Percentiles rank a stretch among this genome's conserved stretches.
These are phyloP conservation scores for Cantharellus cinnabarinus DNA, from an alignment of 768 basidiomycete genomes.

Conservation along the genomic window DNA sequence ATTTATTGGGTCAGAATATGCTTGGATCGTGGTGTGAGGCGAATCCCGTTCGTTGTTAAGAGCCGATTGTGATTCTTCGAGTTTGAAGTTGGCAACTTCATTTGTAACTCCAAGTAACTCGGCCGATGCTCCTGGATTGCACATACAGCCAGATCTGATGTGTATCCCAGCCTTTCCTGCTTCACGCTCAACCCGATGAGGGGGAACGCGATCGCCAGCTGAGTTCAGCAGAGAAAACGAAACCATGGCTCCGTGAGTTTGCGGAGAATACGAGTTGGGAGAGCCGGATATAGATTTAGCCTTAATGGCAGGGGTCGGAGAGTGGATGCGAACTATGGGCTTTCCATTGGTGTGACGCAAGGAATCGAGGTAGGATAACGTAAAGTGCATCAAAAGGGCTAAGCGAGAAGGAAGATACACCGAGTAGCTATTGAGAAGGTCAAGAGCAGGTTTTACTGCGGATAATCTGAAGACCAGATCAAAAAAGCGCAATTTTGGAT, in stretches of 20 bases:
- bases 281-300: background rate
- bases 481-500: background rate
- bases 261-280: background rate
- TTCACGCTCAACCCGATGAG: conserved; percentile 32
- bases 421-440: conserved; percentile 56
- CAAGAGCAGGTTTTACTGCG: conserved; percentile 59
- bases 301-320: background rate
- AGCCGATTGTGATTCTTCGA: background rate
- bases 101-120: conserved; percentile 37
- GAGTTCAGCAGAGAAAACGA: background rate
- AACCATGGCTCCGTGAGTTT: background rate
- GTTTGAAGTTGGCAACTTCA: background rate
- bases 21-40: background rate
- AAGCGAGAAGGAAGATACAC: conserved; percentile 62
- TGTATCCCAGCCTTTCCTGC: conserved; percentile 31
- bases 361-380: conserved; percentile 32
- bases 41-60: background rate
- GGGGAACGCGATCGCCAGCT: conserved; percentile 14
- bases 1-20: conserved; percentile 11
- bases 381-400: conserved; percentile 42
- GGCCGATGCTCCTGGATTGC: conserved; percentile 68
- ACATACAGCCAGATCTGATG: conserved; percentile 70
- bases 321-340: conserved; percentile 31
- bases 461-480: conserved; percentile 21
- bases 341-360: conserved; percentile 38